Evolutionary conservation across 1,284 basidiomycete species (phyloP).

Genomic region (Hypsizygus ulmarius): DNA sequence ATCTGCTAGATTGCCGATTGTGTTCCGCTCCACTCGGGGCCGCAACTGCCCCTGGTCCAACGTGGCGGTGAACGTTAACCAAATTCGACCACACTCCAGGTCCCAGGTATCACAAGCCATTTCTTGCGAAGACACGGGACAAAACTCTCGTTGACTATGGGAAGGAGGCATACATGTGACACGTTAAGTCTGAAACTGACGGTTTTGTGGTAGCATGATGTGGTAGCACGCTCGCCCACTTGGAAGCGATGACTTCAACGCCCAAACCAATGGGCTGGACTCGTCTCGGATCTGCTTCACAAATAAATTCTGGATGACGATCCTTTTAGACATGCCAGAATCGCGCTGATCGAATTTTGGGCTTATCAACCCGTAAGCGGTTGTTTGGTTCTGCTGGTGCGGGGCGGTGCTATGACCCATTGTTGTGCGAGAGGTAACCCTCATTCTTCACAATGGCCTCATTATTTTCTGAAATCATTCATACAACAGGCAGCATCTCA

Average conservation of each 20-base stretch:
- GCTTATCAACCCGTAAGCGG: conserved; percentile 10
- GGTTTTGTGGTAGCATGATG: conserved; percentile 10
- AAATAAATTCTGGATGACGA: conserved; percentile 6
- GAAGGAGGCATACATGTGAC: conserved; percentile 6
- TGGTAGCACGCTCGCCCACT: background rate
- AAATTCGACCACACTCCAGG: no score
- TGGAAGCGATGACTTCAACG: conserved; percentile 1
- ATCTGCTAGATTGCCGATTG: no score
- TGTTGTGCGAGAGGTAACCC: conserved; percentile 9
- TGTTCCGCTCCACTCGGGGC: no score
- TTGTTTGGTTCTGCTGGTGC: conserved; percentile 13
- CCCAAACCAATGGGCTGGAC: conserved; percentile 6
- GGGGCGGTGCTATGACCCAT: conserved; percentile 11
- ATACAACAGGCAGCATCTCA: conserved; percentile 14
- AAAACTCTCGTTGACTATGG: conserved; percentile 5
- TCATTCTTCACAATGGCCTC: conserved; percentile 26
- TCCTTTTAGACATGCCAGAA: conserved; percentile 9
- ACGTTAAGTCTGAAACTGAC: conserved; percentile 14
- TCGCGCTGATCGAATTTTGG: conserved; percentile 16
- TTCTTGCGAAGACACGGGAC: conserved; percentile 2
- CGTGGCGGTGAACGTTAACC: no score
- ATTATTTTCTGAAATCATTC: conserved; percentile 28
- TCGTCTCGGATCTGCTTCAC: conserved; percentile 9
- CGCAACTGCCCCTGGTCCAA: no score
- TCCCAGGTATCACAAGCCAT: conserved; percentile 10